A percentile compares a stretch with the other conserved stretches of the same genome.
Evolutionary conservation across 805 yeast species (phyloP).

Genomic region (Myxozyma neglecta): DNA sequence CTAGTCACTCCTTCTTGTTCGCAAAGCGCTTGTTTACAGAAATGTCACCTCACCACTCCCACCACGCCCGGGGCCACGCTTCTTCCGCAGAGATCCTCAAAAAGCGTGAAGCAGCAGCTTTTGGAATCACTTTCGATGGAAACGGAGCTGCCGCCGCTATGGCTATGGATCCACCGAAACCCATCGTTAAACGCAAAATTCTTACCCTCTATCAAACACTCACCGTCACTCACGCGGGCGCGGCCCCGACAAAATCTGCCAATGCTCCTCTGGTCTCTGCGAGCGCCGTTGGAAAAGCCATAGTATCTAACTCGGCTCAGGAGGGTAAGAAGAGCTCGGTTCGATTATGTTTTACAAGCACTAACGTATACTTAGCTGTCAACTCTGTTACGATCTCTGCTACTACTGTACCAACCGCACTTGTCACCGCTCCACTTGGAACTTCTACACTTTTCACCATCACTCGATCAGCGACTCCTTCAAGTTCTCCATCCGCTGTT

Average conservation of each 20-base stretch:
- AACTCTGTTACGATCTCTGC: background rate
- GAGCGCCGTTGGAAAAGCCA: background rate
- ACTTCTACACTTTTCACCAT: constrained; percentile 3
- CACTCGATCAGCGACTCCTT: constrained; percentile 61
- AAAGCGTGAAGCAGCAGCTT: constrained; percentile 5
- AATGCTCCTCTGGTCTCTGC: constrained; percentile 1
- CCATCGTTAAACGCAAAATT: constrained; percentile 25
- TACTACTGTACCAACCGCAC: constrained; percentile 14
- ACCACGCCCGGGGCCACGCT: constrained; percentile 5
- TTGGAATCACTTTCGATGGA: constrained; percentile 6
- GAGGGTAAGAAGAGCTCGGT: background rate
- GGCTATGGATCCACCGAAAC: constrained; percentile 3
- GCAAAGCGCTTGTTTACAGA: background rate
- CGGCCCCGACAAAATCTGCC: background rate
- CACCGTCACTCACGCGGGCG: constrained; percentile 18
- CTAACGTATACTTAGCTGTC: background rate
- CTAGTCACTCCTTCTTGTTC: background rate
- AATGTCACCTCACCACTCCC: constrained; percentile 12
- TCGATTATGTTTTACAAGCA: background rate
- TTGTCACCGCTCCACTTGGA: constrained; percentile 3
- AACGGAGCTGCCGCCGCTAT: constrained; percentile 1
- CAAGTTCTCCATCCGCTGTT: background rate
- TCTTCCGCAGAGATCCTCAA: background rate
- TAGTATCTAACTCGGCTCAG: background rate
- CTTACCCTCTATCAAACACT: constrained; percentile 23